Evolutionary conservation across 148 eudicot species (phyloP), one percentile per base, ranked within the genome.

Genomic region (Bassia scoparia): DNA sequence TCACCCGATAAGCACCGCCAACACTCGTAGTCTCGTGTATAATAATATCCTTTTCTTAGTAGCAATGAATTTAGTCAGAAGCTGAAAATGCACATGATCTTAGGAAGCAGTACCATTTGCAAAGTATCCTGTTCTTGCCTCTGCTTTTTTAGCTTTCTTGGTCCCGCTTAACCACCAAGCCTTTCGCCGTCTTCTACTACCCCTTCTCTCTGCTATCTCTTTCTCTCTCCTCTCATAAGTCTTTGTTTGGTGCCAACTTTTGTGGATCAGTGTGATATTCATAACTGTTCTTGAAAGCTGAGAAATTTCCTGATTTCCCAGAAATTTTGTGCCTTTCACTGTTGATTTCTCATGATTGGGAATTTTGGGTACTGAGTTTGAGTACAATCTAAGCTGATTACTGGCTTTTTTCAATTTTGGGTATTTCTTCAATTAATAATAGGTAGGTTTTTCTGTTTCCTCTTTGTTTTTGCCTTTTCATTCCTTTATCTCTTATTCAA

Each of bases 141-240:
- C 30, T 64, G 20, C 75, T 49, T 79, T 78, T 61, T 34, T 37
- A 67, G 44, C n/a, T 55, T 53, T 55, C 17, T 24, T 67, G 82
- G 78, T 76, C 81, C 80, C 79, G 78, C 76, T 53, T 77, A 61
- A 61, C 23, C 71, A 58, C 67, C 85, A 78, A 81, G 65, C 70
- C 77, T 83, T 81, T 73, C 81, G 71, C 78, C 80, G 74, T 63
- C 80, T 77, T 75, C 72, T 75, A 55, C 82, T 63, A 64, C 26
- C 37, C 41, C 52, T 30, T 54, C 46, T 73, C 53, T 43, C 65
- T 33, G 13, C 29, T 18, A 58, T 77, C 29, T 61, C 27, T 62
- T 55, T 41, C 52, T 64, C 34, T 58, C 72, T 64, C 18, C 44
- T 43, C 58, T 30, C 63, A 41, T 41, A 41, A 41, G 46, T 52